Evolutionary conservation across 2,329 filamentous ascomycete species (phyloP).

Genomic region (Magnaporthales sp.): DNA sequence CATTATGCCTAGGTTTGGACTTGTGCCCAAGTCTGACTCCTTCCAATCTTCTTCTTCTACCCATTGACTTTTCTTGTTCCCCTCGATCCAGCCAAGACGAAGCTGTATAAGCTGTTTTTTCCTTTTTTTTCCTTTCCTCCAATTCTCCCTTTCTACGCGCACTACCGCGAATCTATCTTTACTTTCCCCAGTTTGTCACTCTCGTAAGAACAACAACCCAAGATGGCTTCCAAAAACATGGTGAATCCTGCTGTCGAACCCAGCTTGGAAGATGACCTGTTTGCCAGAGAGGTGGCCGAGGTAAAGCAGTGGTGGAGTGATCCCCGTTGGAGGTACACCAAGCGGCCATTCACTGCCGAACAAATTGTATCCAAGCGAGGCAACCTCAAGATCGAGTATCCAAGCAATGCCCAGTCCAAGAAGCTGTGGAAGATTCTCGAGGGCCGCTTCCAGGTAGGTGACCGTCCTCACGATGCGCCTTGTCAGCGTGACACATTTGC

Average conservation of each 20-base stretch:
- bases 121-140: constrained; percentile 10
- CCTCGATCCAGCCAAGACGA: constrained; percentile 8
- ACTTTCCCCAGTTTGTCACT: not conserved
- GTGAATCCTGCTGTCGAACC: constrained; percentile 46
- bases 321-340: constrained; percentile 86
- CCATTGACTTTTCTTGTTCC: constrained; percentile 11
- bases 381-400: constrained; percentile 82
- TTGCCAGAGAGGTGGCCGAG: constrained; percentile 72
- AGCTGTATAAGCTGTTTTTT: constrained; percentile 5
- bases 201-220: constrained; percentile 16
- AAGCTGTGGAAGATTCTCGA: constrained; percentile 93
- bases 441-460: constrained; percentile 66
- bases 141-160: not conserved
- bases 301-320: constrained; percentile 94
- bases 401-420: constrained; percentile 81
- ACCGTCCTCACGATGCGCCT: too few relatives aligned
- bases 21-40: not conserved
- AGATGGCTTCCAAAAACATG: constrained; percentile 57
- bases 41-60: constrained; percentile 9
- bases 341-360: constrained; percentile 88
- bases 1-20: not conserved
- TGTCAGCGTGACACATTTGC: not conserved
- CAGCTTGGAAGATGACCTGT: constrained; percentile 55
- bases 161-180: not conserved
- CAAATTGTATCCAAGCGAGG: constrained; percentile 95